Evolutionary conservation across 2,329 filamentous ascomycete genomes (phyloP), one percentile per base, ranked within the genome.

Genomic region (Aureobasidium leucospermi): DNA sequence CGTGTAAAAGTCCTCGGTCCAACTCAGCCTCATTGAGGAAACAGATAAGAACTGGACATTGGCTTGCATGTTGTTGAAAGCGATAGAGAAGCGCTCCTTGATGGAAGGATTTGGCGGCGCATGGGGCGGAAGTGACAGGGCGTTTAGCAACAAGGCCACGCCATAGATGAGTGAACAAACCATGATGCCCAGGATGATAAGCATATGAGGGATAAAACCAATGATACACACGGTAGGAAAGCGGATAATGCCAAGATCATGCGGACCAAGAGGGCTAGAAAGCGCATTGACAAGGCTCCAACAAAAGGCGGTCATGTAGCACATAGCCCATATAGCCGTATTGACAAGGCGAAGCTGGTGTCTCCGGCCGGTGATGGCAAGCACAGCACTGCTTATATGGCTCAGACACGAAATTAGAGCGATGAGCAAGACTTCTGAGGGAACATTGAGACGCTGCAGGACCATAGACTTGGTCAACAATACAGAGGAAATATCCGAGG

Each of bases 171-270:
- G 68, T 2, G 83, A 79, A 69, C 94, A 97, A 15, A 87, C 76
- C 5, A 84, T 61, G 48, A 96, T 96, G 0, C 93, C 94, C 7
- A 82, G 67, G 1, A 97, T 74, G 11, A 97, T 89, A 28, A 96
- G 77, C n/a, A 97, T 80, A 71, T 97, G 93, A 1, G 94, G 94
- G 38, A 97, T 88, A 70, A 97, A 96, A 0, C 93, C 90, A 32
- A 97, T 88, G 61, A 97, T 91, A 68, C 90, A 96, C 42, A 97
- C 91, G 0, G 92, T 96, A 3, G 94, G 94, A 65, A 96, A 96
- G 62, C 90, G 84, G 43, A 96, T 78, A 10, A 96, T 79, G 4
- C 89, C 87, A 5, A 85, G 72, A 61, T 89, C 83, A 34, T 86
- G 82, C n/a, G 55, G 43, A 62, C 71, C 67, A 83, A 86, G 57